These are phyloP conservation scores for Cunninghamia lanceolata DNA, from an alignment of 75 land plant species.

Conservation along the genomic window DNA sequence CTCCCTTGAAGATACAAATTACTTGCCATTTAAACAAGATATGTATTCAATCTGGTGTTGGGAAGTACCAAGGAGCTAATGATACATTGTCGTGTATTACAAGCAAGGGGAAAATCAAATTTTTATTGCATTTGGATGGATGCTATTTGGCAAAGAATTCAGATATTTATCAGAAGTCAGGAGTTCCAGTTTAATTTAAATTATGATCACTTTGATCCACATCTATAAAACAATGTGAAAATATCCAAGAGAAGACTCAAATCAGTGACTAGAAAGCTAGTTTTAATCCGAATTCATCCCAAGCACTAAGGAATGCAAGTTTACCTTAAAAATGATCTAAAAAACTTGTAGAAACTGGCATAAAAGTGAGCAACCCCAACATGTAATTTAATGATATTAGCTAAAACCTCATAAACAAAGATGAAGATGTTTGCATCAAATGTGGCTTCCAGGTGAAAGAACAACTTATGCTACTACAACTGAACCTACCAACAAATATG, in stretches of 20 bases:
- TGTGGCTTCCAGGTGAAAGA: background rate
- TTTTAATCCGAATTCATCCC: slow-evolving; percentile 3
- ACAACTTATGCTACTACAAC: background rate
- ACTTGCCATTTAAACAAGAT: background rate
- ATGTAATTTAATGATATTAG: background rate
- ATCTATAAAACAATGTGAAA: background rate
- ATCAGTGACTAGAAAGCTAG: background rate
- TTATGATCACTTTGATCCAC: background rate
- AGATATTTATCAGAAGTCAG: background rate
- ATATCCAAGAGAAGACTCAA: background rate
- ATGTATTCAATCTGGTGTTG: background rate
- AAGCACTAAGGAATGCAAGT: background rate
- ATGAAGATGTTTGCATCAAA: background rate
- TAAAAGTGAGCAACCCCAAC: background rate
- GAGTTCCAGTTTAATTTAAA: background rate
- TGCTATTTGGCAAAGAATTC: background rate
- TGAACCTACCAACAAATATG: background rate
- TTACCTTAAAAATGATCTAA: background rate
- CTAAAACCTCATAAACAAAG: background rate
- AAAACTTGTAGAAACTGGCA: background rate
- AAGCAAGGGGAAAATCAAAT: background rate
- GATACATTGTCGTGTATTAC: background rate
- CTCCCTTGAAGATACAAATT: background rate
- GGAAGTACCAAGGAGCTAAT: background rate
- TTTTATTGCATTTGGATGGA: background rate